Percentiles rank a stretch among this genome's conserved stretches.
These are phyloP conservation scores for Dicorynia guianensis DNA, from an alignment of 306 rosid genomes.

Conservation along the genomic window DNA sequence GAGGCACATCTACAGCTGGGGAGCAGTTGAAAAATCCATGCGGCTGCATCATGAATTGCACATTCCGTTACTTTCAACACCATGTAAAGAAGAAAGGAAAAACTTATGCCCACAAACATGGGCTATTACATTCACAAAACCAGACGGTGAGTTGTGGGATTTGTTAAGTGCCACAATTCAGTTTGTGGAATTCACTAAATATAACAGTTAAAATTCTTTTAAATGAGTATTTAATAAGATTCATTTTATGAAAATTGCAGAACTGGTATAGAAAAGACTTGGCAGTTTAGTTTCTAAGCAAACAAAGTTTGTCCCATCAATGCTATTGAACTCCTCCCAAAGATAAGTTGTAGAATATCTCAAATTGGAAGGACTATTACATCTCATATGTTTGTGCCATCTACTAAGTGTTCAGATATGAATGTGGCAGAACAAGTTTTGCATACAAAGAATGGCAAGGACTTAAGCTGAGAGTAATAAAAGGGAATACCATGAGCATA, in stretches of 20 bases:
- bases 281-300: background rate
- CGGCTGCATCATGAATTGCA: constrained; percentile 58
- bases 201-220: too few relatives aligned
- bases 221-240: too few relatives aligned
- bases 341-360: background rate
- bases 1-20: constrained; percentile 79
- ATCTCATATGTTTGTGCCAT: too few relatives aligned
- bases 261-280: background rate
- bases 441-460: constrained; percentile 24
- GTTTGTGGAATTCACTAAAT: too few relatives aligned
- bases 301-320: constrained; percentile 7
- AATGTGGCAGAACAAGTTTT: background rate
- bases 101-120: too few relatives aligned
- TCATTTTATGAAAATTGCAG: too few relatives aligned
- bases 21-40: constrained; percentile 86
- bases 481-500: constrained; percentile 63
- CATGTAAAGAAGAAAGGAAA: too few relatives aligned
- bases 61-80: constrained; percentile 22
- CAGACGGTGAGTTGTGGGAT: too few relatives aligned
- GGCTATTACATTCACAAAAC: too few relatives aligned
- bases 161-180: too few relatives aligned
- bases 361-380: too few relatives aligned
- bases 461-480: constrained; percentile 22
- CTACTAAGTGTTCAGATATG: background rate
- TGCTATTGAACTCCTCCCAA: background rate